phyloP scores from a whole-genome alignment of 2,329 filamentous ascomycete species.

The Ceratocystis huliohia region DNA sequence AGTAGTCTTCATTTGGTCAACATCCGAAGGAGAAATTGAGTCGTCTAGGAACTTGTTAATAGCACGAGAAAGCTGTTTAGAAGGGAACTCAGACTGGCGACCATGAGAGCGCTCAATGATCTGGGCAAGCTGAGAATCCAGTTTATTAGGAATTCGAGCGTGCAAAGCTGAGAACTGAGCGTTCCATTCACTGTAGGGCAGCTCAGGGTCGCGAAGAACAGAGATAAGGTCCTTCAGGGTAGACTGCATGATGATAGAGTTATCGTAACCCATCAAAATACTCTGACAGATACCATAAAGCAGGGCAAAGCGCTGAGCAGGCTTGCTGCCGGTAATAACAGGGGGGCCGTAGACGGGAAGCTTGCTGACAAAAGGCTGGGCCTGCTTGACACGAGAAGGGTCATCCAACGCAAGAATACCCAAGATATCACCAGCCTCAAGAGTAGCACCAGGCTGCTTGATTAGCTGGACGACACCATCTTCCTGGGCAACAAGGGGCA shows the following conservation, averaged over 20 bases:
- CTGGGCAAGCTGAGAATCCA: slow-evolving; percentile 69
- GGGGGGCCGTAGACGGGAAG: slow-evolving; percentile 78
- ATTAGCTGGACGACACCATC: slow-evolving; percentile 95
- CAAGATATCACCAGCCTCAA: slow-evolving; percentile 96
- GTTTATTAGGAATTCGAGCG: slow-evolving; percentile 88
- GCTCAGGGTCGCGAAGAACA: slow-evolving; percentile 75
- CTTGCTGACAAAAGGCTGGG: slow-evolving; percentile 82
- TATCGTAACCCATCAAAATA: slow-evolving; percentile 89
- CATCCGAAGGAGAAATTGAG: slow-evolving; percentile 60
- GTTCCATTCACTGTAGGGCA: slow-evolving; percentile 94
- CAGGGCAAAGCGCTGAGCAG: slow-evolving; percentile 72
- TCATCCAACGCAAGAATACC: slow-evolving; percentile 93
- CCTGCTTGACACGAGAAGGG: slow-evolving; percentile 90
- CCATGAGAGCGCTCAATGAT: slow-evolving; percentile 72
- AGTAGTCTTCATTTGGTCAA: slow-evolving; percentile 56
- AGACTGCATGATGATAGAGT: slow-evolving; percentile 85
- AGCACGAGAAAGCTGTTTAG: slow-evolving; percentile 72
- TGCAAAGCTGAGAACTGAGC: slow-evolving; percentile 94
- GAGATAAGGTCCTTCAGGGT: slow-evolving; percentile 82
- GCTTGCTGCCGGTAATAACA: slow-evolving; percentile 79
- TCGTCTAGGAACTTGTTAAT: slow-evolving; percentile 84
- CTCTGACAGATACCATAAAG: slow-evolving; percentile 68
- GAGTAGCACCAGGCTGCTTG: slow-evolving; percentile 96
- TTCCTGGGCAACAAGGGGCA: slow-evolving; percentile 90
- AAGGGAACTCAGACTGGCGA: slow-evolving; percentile 77